A percentile compares a stretch with the other conserved stretches of the same genome.
Conservation (phyloP, 75 land plant species). For the Selaginella tamariscina region DNA sequence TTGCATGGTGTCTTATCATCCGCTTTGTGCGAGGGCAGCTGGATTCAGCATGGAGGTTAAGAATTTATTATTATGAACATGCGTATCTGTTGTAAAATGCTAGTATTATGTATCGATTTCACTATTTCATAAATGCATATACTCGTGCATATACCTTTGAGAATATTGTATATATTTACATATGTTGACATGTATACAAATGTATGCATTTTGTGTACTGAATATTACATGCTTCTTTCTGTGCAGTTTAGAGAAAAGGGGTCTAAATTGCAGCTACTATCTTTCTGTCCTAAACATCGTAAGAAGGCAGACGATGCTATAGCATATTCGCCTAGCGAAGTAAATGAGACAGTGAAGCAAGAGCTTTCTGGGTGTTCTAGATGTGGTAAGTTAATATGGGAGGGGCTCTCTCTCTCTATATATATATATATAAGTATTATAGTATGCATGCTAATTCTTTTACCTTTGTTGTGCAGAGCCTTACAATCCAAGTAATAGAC, state of each 20-base stretch:
- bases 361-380: constrained; percentile 93
- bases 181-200: no score
- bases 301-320: background rate
- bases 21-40: constrained; percentile 98
- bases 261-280: constrained; percentile 47
- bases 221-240: no score
- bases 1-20: constrained; percentile 79
- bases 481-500: constrained; percentile 53
- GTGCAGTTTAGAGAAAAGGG: no score
- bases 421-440: background rate
- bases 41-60: constrained; percentile 91
- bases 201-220: no score
- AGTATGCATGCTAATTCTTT: background rate
- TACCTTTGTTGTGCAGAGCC: constrained; percentile 83
- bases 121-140: no score
- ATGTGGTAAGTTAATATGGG: constrained; percentile 35
- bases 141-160: no score
- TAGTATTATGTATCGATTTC: no score
- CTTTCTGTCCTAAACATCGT: constrained; percentile 77
- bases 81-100: background rate
- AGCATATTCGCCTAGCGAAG: background rate
- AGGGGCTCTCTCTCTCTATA: background rate
- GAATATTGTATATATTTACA: no score
- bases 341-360: background rate
- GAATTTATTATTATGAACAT: background rate